phyloP scores from a whole-genome alignment of 2,329 filamentous ascomycete species.

The Colletotrichum caudatum region DNA sequence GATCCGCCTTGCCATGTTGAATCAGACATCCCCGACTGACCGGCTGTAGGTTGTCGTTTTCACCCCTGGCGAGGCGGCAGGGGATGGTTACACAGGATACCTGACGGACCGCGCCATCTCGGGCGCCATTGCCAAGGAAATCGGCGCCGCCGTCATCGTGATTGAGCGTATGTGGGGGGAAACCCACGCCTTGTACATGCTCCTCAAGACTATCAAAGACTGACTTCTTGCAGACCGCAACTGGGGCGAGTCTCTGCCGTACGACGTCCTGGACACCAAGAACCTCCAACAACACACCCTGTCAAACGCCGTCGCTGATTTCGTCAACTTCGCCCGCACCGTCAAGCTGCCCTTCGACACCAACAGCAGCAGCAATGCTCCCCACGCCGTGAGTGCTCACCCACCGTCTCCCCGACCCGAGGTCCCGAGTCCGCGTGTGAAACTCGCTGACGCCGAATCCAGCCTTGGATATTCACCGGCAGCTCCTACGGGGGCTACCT shows the following conservation, averaged over 20 bases:
- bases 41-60: conserved; percentile 58
- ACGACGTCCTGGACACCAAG: conserved; percentile 60
- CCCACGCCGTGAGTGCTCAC: conserved; percentile 53
- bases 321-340: conserved; percentile 65
- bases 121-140: conserved; percentile 63
- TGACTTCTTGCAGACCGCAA: conserved; percentile 60
- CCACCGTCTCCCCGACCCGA: too few relatives aligned
- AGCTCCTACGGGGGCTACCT: conserved; percentile 69
- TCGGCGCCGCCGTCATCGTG: conserved; percentile 66
- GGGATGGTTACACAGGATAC: conserved; percentile 60
- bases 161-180: conserved; percentile 65
- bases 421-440: background rate
- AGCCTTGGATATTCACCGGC: conserved; percentile 68
- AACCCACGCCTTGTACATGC: background rate
- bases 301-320: conserved; percentile 64
- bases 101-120: conserved; percentile 62
- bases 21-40: conserved; percentile 14
- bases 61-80: conserved; percentile 65
- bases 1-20: conserved; percentile 23
- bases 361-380: conserved; percentile 60
- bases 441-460: background rate
- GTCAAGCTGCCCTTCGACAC: conserved; percentile 66
- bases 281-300: conserved; percentile 67
- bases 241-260: conserved; percentile 69
- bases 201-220: conserved; percentile 20